Base-by-base conservation (phyloP, 2,329 filamentous ascomycete genomes). In the Cordyceps fumosorosea region DNA sequence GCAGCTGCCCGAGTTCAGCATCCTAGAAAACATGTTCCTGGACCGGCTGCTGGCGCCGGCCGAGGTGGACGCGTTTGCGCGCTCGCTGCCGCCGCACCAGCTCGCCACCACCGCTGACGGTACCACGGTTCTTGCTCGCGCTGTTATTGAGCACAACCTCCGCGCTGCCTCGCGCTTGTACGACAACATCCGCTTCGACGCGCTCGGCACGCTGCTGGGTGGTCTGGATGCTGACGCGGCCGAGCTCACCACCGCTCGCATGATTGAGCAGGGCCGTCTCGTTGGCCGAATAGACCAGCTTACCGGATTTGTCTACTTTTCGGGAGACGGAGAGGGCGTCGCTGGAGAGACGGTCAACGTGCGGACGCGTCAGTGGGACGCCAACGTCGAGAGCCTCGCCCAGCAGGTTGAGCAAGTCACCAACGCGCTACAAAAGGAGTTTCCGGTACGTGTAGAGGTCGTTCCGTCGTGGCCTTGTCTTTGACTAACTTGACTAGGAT, bases 11-110 rank as follows among this genome's bases (percentile, higher is more conserved):
- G 91, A 98, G 76, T 93, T 89, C 71, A 81, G 86, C 55, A 97
- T 99, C 60, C 79, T 99, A 16, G 95, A 98, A 79, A 98, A 98
- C 80, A 98, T 99, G 85, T 96, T 96, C 74, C 82, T 98, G 55
- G 91, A 98, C 74, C 86, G 93, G 6, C 80, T 99, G 3, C 81
- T 99, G 55, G 84, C 85, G 0, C 85, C 89, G 0, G 83, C 81
- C n/a, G 95, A 99, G 76, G 91, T 97, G 48, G 85, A 87, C 44
- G 87, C 90, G 61, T 99, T 99, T 71, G 89, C 93, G 0, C 81
- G 89, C 68, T 88, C 87, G 57, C 81, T 99, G 55, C 83, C 86
- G 62, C 89, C 90, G 24, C 95, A 99, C 75, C 95, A 99, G 76
- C 85, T 97, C 2, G 95, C 95, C 26, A 88, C 85, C 65, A 97